phyloP scores from a whole-genome alignment of 352 stramenopile genomes.

The Phytophthora pini region DNA sequence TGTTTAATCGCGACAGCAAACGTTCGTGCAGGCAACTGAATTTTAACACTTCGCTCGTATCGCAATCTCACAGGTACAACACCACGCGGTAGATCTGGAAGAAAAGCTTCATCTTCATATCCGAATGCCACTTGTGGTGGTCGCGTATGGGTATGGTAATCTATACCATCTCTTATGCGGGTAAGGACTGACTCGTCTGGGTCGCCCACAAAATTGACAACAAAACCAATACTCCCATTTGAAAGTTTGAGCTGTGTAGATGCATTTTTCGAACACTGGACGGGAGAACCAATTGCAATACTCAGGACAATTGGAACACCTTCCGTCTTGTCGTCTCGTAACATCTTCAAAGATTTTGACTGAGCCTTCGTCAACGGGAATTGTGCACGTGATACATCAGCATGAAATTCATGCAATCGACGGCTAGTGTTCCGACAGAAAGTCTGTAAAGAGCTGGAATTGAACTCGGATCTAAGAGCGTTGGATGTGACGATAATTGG shows the following conservation, averaged over 20 bases:
- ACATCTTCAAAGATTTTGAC: not conserved
- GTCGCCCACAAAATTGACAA: not conserved
- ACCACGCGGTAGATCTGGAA: not conserved
- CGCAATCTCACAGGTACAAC: not conserved
- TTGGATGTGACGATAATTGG: constrained; percentile 7
- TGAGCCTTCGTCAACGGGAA: not conserved
- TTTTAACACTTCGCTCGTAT: not conserved
- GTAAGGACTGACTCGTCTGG: not conserved
- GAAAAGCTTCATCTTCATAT: not conserved
- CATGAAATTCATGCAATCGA: constrained; percentile 6
- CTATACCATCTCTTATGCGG: not conserved
- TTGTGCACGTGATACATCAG: not conserved
- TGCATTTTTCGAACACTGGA: not conserved
- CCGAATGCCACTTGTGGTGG: not conserved
- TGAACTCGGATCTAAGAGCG: constrained; percentile 4
- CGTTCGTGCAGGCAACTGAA: not conserved
- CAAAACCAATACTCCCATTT: not conserved
- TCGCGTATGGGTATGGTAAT: not conserved
- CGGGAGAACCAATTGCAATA: not conserved
- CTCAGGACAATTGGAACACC: not conserved
- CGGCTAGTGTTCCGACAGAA: not conserved
- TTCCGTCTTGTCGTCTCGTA: not conserved
- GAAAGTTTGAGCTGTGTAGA: not conserved
- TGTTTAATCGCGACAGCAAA: not conserved
- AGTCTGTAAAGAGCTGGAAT: not conserved